phyloP scores from a whole-genome alignment of 1,139 yeast species.

The Magnusiomyces clavatus region DNA sequence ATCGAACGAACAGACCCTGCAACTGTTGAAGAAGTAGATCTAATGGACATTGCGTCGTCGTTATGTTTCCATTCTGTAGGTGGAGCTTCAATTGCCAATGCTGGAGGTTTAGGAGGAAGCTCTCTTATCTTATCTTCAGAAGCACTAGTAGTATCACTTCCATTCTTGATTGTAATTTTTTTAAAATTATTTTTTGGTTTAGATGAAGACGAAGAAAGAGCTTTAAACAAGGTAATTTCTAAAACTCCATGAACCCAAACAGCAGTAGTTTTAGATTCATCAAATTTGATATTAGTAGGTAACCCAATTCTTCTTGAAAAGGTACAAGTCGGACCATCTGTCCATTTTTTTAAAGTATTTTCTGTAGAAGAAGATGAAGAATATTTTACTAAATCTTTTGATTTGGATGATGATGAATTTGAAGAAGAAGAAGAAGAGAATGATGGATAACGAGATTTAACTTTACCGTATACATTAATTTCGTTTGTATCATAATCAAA shows the following conservation, averaged over 20 bases:
- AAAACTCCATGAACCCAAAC: not conserved
- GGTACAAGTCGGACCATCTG: not conserved
- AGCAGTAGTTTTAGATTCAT: not conserved
- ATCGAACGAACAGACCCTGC: not conserved
- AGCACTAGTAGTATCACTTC: no score
- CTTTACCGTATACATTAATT: not conserved
- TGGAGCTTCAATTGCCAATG: not conserved
- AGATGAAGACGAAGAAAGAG: not conserved
- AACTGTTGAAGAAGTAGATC: not conserved
- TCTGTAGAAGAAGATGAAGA: no score
- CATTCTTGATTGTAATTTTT: not conserved
- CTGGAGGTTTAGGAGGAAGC: not conserved
- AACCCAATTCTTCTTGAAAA: not conserved
- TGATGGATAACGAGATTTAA: not conserved
- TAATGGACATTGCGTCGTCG: not conserved
- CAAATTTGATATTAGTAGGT: not conserved
- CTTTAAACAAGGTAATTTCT: not conserved
- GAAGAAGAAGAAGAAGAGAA: not conserved
- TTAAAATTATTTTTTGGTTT: not conserved
- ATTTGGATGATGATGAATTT: not conserved
- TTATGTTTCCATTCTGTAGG: not conserved
- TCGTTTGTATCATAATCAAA: constrained; percentile 1
- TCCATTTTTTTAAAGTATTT: not conserved
- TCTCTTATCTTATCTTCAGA: not conserved
- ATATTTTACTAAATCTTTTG: no score